Evolutionary conservation across 2,329 filamentous ascomycete species (phyloP).

Genomic region (Aphanocladium album): DNA sequence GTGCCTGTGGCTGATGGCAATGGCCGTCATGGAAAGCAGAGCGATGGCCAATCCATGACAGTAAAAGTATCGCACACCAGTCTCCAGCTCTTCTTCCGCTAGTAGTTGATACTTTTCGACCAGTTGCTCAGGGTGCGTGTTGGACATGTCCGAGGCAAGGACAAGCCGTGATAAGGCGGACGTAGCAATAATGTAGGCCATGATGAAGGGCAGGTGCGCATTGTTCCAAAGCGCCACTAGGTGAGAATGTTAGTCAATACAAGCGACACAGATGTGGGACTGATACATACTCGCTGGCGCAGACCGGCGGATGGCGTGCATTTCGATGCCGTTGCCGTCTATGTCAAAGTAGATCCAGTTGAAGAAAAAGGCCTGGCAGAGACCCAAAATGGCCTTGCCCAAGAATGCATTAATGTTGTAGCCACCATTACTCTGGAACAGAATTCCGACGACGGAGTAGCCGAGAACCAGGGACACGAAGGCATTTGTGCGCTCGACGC

Average conservation of each 20-base stretch:
- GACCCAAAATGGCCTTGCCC: conserved; percentile 56
- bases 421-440: conserved; percentile 49
- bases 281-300: conserved; percentile 33
- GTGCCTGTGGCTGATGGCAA: conserved; percentile 52
- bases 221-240: conserved; percentile 48
- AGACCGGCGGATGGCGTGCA: conserved; percentile 56
- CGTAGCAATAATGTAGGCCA: conserved; percentile 56
- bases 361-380: conserved; percentile 54
- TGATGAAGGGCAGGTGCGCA: conserved; percentile 57
- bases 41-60: conserved; percentile 56
- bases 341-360: conserved; percentile 63
- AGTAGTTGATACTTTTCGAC: conserved; percentile 45
- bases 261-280: conserved; percentile 10
- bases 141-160: conserved; percentile 48
- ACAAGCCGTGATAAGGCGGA: conserved; percentile 55
- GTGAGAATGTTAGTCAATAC: neutral
- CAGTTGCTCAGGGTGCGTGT: conserved; percentile 43
- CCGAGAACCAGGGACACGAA: conserved; percentile 62
- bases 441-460: conserved; percentile 56
- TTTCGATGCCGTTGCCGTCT: conserved; percentile 49
- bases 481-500: conserved; percentile 58
- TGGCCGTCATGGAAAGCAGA: conserved; percentile 48
- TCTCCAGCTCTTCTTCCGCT: conserved; percentile 44
- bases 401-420: conserved; percentile 51
- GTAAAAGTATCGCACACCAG: conserved; percentile 58